A percentile compares a stretch with the other conserved stretches of the same genome.
These are phyloP conservation scores for Malassezia arunalokei DNA, from an alignment of 1,284 basidiomycete species.

Conservation along the genomic window DNA sequence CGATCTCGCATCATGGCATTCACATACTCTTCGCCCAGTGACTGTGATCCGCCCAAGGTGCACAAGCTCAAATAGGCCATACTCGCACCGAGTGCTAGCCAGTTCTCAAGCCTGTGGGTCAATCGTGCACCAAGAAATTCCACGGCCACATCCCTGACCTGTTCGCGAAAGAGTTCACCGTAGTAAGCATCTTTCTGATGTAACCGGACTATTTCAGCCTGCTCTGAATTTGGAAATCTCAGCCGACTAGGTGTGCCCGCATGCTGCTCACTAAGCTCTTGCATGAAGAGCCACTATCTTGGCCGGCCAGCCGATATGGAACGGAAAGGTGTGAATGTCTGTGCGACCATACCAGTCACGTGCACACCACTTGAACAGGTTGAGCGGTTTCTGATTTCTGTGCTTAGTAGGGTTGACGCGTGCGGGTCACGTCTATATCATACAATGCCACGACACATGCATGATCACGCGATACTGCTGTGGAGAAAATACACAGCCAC, in stretches of 20 bases:
- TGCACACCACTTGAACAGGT: background rate
- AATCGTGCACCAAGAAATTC: constrained; percentile 41
- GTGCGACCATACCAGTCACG: background rate
- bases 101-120: constrained; percentile 31
- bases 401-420: background rate
- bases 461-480: too few species aligned
- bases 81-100: constrained; percentile 30
- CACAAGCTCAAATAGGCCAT: constrained; percentile 43
- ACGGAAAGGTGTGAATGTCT: too few species aligned
- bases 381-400: background rate
- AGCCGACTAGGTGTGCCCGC: constrained; percentile 6
- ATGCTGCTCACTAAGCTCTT: background rate
- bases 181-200: constrained; percentile 47
- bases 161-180: constrained; percentile 29
- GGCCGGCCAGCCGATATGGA: too few species aligned
- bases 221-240: constrained; percentile 41
- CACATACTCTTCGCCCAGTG: constrained; percentile 48
- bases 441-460: too few species aligned
- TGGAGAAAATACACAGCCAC: too few species aligned
- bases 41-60: constrained; percentile 43
- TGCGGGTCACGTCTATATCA: background rate
- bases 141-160: constrained; percentile 36
- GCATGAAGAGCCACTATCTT: too few species aligned
- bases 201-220: constrained; percentile 46
- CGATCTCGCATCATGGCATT: constrained; percentile 44